Base-by-base conservation (phyloP, 139 green algal genomes). In the Tetradesmus lagerheimii region DNA sequence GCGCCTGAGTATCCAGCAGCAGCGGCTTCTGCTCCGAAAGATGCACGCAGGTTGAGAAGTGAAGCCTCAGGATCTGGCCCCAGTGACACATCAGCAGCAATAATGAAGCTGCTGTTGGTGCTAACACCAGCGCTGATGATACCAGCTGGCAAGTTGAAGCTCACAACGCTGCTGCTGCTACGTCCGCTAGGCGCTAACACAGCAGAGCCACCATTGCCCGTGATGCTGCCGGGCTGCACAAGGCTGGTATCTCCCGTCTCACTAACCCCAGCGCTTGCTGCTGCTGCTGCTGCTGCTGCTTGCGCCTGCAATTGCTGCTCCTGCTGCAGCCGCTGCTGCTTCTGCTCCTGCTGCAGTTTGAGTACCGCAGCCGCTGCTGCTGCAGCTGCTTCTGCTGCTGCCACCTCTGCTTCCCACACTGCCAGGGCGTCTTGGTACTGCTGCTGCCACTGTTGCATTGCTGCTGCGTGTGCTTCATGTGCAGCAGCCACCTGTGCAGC, bases 371-470 rank as follows among this genome's bases (percentile, higher is more conserved):
- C 77, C 34, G 38, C 77, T 47, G 80, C 80, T 75, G 47, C 47
- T 77, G 57, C 82, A 39, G 35, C 25, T 20, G 62, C 84, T 37
- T 90, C 38, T 57, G 86, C 47, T 57, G 35, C n/a, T 78, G 74
- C 74, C 15, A 84, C 47, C 29, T 50, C 25, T 29, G 20, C 38
- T 27, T 89, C 85, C 85, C 85, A 89, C 12, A 39, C 85, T 74
- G n/a, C 38, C n/a, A 71, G 39, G 25, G 38, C 85, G 9, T 77
- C 29, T n/a, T 38, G 4, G 67, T 81, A 89, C 41, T 89, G 66
- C 85, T 89, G 85, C 86, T 85, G 27, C 86, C 86, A 85, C 1
- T 77, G n/a, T 35, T 29, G 34, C 34, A 78, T 15, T 29, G 86
- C 74, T 38, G 15, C 47, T 57, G 15, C 75, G 66, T 90, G 86